These are phyloP conservation scores for Coemansia sp. DNA, from an alignment of 192 early-diverging fungal species.

Conservation along the genomic window DNA sequence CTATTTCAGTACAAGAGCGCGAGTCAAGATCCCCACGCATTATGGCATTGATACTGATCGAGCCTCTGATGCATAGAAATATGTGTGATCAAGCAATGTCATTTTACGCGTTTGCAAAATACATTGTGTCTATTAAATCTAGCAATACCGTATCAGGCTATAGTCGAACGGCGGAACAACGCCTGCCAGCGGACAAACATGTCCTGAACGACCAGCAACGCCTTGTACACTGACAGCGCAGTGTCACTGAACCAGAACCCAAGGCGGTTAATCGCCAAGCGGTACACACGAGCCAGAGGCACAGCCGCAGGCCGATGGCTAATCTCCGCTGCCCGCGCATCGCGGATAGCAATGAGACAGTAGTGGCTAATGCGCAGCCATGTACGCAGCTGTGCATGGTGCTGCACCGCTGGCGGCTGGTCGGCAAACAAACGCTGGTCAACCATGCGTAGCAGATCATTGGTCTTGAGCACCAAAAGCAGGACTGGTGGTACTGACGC, in stretches of 20 bases:
- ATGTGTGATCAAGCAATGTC: not conserved
- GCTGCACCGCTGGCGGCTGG: constrained; percentile 39
- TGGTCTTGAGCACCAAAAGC: constrained; percentile 86
- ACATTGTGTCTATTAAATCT: not conserved
- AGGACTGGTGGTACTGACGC: constrained; percentile 84
- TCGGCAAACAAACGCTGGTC: constrained; percentile 58
- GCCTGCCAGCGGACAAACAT: constrained; percentile 22
- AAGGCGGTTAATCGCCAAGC: constrained; percentile 29
- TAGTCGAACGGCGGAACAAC: not conserved
- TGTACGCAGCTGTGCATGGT: constrained; percentile 40
- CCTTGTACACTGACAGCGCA: constrained; percentile 16
- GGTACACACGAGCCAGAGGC: constrained; percentile 7
- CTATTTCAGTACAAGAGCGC: too few relatives aligned
- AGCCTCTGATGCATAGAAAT: not conserved
- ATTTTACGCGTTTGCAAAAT: not conserved
- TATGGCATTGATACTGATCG: not conserved
- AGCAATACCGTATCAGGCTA: not conserved
- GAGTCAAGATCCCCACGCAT: not conserved
- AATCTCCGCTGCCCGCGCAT: constrained; percentile 37
- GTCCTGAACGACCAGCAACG: constrained; percentile 23
- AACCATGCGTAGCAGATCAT: constrained; percentile 79
- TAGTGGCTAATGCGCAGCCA: constrained; percentile 48
- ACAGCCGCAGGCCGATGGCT: constrained; percentile 16
- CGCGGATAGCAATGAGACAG: constrained; percentile 42
- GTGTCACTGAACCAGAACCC: constrained; percentile 27